Conservation (phyloP, 2,329 filamentous ascomycete species). For the Emmonsiellopsis sp. region DNA sequence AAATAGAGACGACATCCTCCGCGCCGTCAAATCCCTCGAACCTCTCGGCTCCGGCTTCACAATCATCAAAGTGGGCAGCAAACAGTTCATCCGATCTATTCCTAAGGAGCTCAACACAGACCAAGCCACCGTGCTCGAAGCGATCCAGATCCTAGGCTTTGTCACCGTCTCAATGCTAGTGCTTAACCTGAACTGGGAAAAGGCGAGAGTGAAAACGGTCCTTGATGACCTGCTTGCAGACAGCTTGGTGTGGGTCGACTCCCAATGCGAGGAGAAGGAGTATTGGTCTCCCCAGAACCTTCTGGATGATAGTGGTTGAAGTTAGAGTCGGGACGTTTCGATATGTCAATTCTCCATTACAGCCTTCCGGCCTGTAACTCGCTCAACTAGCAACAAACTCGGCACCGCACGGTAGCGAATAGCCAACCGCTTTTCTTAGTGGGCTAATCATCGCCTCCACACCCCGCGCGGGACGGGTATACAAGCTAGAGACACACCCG, state of each 20-base stretch:
- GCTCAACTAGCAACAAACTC: too few relatives aligned
- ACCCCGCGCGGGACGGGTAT: too few relatives aligned
- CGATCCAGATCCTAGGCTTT: slow-evolving; percentile 79
- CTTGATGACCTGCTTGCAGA: slow-evolving; percentile 83
- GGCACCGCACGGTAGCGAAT: too few relatives aligned
- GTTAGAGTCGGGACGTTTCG: not conserved
- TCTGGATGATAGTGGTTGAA: slow-evolving; percentile 32
- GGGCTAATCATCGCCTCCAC: too few relatives aligned
- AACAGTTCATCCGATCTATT: slow-evolving; percentile 81
- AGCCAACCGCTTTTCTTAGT: too few relatives aligned
- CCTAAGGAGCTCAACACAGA: slow-evolving; percentile 93
- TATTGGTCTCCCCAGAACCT: slow-evolving; percentile 61
- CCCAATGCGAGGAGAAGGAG: slow-evolving; percentile 74
- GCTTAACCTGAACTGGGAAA: slow-evolving; percentile 76
- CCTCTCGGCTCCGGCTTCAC: slow-evolving; percentile 84
- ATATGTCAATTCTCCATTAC: not conserved
- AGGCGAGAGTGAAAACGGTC: slow-evolving; percentile 74
- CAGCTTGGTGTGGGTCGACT: slow-evolving; percentile 89
- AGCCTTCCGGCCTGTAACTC: too few relatives aligned
- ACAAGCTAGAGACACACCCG: too few relatives aligned
- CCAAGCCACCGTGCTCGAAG: slow-evolving; percentile 85
- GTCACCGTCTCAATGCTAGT: slow-evolving; percentile 84
- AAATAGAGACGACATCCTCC: slow-evolving; percentile 70
- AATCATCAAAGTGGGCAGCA: slow-evolving; percentile 71
- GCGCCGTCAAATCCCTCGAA: slow-evolving; percentile 76